Percentiles rank a stretch among this genome's conserved stretches.
These are phyloP conservation scores for Logfia minima DNA, from an alignment of 129 eudicot genomes.

Conservation along the genomic window DNA sequence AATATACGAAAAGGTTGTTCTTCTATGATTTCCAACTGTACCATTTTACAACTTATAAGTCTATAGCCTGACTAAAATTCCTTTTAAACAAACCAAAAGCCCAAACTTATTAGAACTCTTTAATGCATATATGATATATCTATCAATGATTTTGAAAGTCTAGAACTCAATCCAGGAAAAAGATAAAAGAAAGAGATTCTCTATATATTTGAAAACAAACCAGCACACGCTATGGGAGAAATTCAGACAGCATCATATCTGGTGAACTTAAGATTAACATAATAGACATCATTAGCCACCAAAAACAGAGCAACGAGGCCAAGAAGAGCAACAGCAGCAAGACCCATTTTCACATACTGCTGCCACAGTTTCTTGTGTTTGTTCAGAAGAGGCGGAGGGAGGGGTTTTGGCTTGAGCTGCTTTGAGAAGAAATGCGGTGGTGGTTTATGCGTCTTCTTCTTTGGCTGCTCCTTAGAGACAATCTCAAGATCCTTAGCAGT, in stretches of 20 bases:
- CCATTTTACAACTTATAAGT: not conserved
- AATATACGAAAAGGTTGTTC: not conserved
- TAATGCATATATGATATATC: constrained; percentile 35
- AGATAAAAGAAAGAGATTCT: not conserved
- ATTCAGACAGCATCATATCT: constrained; percentile 9
- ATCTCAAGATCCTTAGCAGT: constrained; percentile 33
- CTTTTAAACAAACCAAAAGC: not conserved
- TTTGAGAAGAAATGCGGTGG: constrained; percentile 18
- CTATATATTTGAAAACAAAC: constrained; percentile 25
- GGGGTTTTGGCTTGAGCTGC: constrained; percentile 51
- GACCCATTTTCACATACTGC: constrained; percentile 37
- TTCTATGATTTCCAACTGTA: no score
- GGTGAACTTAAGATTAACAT: constrained; percentile 27
- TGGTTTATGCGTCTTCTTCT: not conserved
- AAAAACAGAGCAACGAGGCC: constrained; percentile 38
- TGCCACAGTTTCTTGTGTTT: constrained; percentile 49
- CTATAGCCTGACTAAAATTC: constrained; percentile 23
- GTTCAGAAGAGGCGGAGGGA: constrained; percentile 73
- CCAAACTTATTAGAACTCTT: constrained; percentile 36
- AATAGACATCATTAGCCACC: constrained; percentile 37
- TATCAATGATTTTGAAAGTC: constrained; percentile 16
- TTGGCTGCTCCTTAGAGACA: constrained; percentile 28
- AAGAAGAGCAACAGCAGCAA: constrained; percentile 21
- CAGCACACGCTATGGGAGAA: not conserved
- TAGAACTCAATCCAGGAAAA: constrained; percentile 19